Conservation (phyloP, 164 flowering plant species). For the Tetrastigma voinierianum region DNA sequence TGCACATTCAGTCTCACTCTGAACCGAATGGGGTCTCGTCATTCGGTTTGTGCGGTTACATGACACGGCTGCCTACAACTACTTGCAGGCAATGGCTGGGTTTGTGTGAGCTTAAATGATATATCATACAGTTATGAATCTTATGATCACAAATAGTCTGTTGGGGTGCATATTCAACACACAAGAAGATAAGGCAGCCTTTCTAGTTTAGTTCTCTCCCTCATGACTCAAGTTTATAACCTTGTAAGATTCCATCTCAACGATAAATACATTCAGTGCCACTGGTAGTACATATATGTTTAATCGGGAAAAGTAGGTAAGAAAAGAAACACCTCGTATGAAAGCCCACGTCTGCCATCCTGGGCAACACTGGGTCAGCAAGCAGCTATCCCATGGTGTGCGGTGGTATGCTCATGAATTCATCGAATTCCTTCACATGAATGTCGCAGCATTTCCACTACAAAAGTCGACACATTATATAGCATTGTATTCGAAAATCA, state of each 20-base stretch:
- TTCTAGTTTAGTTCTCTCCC: not conserved
- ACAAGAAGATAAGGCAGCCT: not conserved
- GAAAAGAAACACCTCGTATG: not conserved
- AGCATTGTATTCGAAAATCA: not conserved
- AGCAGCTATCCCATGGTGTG: slow-evolving; percentile 93
- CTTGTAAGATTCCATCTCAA: not conserved
- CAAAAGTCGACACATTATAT: slow-evolving; percentile 16
- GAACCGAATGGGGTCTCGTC: no score
- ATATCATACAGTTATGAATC: no score
- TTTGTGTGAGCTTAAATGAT: no score
- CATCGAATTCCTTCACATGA: slow-evolving; percentile 92
- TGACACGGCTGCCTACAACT: no score
- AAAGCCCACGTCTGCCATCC: slow-evolving; percentile 6
- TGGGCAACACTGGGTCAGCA: slow-evolving; percentile 60
- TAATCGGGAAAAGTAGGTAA: slow-evolving; percentile 1
- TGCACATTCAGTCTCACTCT: no score
- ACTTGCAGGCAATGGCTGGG: no score
- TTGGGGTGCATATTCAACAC: no score
- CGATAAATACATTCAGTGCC: no score
- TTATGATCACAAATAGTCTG: no score
- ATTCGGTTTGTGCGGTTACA: no score
- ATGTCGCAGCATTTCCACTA: slow-evolving; percentile 98
- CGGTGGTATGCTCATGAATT: slow-evolving; percentile 89
- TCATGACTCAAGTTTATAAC: not conserved
- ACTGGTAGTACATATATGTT: not conserved